Evolutionary conservation across 163 green algal species (phyloP), one percentile per base, ranked within the genome.

Genomic region (Coccomyxa subellipsoidea): DNA sequence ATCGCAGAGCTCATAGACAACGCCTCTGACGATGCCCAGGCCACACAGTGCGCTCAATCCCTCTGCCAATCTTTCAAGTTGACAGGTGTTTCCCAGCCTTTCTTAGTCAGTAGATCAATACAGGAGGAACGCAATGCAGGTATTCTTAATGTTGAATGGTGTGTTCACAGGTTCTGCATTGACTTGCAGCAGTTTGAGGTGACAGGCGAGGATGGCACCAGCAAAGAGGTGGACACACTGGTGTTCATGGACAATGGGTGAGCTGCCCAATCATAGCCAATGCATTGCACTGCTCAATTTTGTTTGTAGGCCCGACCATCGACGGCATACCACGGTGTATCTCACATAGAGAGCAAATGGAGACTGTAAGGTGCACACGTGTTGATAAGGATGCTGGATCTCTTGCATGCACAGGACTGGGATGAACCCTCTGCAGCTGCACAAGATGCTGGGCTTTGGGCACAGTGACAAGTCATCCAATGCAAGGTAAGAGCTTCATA

Each of bases 1-100:
- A 81, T 93, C 9, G 89, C 87, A 2, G 89, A 93, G 73, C 83
- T 93, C 25, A 59, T 92, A 25, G 89, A 93, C 85, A 93, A 93
- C 80, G 83, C 85, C 34, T 83, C 90, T 78, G 89, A 92, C 66
- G 84, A 83, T 54, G 47, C 47, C 15, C 47, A 59, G 23, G 47
- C 47, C 47, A 59, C 47, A 59, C 47, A 59, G 47, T 59, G 47
- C 21, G 47, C 4, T n/a, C n/a, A n/a, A 59, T 18, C 23, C 47
- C 47, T 59, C 23, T 59, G 15, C 47, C 47, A 12, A 59, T 1
- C 23, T 59, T 12, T 18, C 4, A 18, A 12, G 4, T 59, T 18
- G 21, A 18, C 47, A 59, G 5, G 47, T 59, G 21, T 7, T 59
- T 12, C 47, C 21, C 21, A 59, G 4, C 40, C 47, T 59, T 59